Evolutionary conservation across 1,139 yeast genomes (phyloP).

Genomic region (Zhuliangozyma parablackwelliae): DNA sequence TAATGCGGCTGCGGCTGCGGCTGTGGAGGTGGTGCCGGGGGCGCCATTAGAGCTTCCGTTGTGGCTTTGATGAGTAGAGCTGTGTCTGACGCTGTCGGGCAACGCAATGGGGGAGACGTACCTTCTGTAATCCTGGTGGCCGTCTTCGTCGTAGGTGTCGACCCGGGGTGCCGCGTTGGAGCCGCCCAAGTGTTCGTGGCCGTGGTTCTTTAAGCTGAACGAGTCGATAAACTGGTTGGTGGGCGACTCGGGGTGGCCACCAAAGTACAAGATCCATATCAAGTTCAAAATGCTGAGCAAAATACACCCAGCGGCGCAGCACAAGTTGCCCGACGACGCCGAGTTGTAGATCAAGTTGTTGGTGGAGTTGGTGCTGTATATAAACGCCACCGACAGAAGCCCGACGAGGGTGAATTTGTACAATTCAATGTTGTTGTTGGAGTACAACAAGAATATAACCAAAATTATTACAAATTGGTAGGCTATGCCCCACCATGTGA

Average conservation of each 20-base stretch:
- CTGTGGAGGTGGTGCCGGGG: constrained; percentile 10
- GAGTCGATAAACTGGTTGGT: constrained; percentile 83
- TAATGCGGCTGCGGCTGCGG: constrained; percentile 25
- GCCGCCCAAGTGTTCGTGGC: constrained; percentile 17
- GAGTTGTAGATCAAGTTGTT: constrained; percentile 71
- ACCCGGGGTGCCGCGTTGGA: neutral
- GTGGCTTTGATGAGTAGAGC: no score
- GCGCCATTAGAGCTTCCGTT: no score
- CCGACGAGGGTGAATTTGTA: constrained; percentile 65
- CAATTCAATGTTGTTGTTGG: constrained; percentile 64
- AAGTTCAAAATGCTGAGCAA: constrained; percentile 74
- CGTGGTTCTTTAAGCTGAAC: constrained; percentile 39
- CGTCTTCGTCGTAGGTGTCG: neutral
- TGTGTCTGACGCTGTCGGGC: constrained; percentile 19
- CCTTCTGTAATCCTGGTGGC: constrained; percentile 19
- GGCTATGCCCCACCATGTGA: constrained; percentile 98
- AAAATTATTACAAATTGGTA: constrained; percentile 63
- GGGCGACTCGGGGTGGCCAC: constrained; percentile 75
- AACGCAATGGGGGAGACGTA: constrained; percentile 20
- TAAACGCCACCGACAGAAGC: constrained; percentile 59
- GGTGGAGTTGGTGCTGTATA: constrained; percentile 79
- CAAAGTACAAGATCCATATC: constrained; percentile 83
- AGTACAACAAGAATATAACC: constrained; percentile 55
- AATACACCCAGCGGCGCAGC: constrained; percentile 92
- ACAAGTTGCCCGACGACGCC: constrained; percentile 59